Base-by-base conservation (phyloP, 2,329 filamentous ascomycete genomes). In the Pestalotiopsis fici region DNA sequence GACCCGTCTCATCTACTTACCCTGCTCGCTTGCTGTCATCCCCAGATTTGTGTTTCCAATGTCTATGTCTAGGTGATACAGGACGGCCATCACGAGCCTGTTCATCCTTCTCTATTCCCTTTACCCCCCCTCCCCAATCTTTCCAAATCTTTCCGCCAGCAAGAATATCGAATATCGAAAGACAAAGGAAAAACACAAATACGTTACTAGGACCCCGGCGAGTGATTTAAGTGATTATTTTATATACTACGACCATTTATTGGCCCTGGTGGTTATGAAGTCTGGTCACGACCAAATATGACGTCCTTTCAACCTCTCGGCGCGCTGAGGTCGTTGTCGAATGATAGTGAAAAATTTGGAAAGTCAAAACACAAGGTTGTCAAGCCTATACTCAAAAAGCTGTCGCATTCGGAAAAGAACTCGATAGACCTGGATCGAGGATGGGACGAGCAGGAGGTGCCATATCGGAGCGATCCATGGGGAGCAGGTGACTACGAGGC, bases 301-400 rank as follows among this genome's bases (percentile, higher is more conserved):
- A 73, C 81, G 59, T 78, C 79, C 27, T 75, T 80, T 59, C 75
- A 77, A 21, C 75, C 73, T 28, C 71, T 78, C 54, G 56, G 71
- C 74, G 66, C 77, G 73, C 59, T 74, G 75, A 59, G 71, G 72
- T 54, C 67, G 27, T 61, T 71, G 69, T 69, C 69, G 69, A 55
- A 64, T 68, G 31, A 72, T 65, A 70, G 77, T 65, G 74, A 74
- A 69, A 83, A 81, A 73, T 77, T 80, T 67, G 78, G 81, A 73
- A 88, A 88, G 75, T 74, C 81, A 63, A 81, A 82, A 71, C 78
- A 78, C 65, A 84, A 83, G 71, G 80, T 80, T 67, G 86, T 88
- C 70, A 90, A 89, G 78, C 88, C 88, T 11, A 90, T 90, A 57
- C 79, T 91, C 65, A 89, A 89, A 77, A 90, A 89, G 75, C 75